A percentile compares a stretch with the other conserved stretches of the same genome.
Evolutionary conservation across 2,329 filamentous ascomycete genomes (phyloP).

Genomic region (Microdochium nivale): DNA sequence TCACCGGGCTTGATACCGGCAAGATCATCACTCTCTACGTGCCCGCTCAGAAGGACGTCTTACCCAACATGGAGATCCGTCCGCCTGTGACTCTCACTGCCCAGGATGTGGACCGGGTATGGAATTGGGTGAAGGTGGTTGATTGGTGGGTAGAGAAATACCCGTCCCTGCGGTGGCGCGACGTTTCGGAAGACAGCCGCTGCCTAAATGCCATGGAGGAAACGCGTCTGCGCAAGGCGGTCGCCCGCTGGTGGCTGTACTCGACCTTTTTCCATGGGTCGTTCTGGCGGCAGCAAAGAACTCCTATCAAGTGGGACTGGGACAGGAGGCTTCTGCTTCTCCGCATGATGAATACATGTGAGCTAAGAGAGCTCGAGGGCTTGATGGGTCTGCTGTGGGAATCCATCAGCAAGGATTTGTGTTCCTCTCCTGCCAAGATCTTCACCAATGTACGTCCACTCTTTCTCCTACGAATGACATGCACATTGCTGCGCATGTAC

Average conservation of each 20-base stretch:
- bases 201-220: constrained; percentile 32
- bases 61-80: neutral
- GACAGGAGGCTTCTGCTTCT: constrained; percentile 18
- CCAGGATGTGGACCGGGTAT: constrained; percentile 17
- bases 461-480: neutral
- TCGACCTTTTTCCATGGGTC: constrained; percentile 42
- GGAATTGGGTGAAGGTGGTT: constrained; percentile 21
- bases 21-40: constrained; percentile 8
- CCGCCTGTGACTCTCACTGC: neutral
- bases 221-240: constrained; percentile 36
- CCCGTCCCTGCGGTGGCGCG: constrained; percentile 35
- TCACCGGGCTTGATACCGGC: constrained; percentile 4
- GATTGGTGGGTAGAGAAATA: constrained; percentile 30
- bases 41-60: neutral
- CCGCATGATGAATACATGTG: constrained; percentile 14
- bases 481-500: neutral
- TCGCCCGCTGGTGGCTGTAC: constrained; percentile 48
- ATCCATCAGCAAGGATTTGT: constrained; percentile 17
- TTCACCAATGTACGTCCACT: neutral
- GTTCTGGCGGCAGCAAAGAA: constrained; percentile 16
- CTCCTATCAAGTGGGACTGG: constrained; percentile 10
- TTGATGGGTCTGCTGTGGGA: constrained; percentile 13
- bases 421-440: constrained; percentile 13
- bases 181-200: constrained; percentile 34
- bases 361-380: constrained; percentile 18